Conservation (phyloP, 768 basidiomycete species). For the Termitomyces sp. region DNA sequence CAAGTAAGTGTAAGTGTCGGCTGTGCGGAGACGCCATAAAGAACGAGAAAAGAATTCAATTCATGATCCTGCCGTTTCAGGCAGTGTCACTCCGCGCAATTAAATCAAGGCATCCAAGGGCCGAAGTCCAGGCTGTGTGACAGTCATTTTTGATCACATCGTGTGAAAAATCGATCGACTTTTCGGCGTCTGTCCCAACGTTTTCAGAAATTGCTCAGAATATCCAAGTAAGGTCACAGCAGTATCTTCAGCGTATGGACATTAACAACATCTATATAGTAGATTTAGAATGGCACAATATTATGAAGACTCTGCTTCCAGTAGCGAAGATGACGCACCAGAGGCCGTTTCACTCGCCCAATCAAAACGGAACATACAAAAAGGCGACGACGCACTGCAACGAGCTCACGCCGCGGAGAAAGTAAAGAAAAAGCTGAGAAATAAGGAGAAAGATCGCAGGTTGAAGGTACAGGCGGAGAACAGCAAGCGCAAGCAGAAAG, state of each 20-base stretch:
- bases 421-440: constrained; percentile 11
- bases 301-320: constrained; percentile 7
- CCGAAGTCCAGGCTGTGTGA: too few species aligned
- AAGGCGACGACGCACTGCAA: constrained; percentile 9
- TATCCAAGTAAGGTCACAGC: background rate
- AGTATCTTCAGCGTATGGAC: background rate
- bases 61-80: background rate
- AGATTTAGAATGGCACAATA: constrained; percentile 6
- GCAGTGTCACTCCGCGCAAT: too few species aligned
- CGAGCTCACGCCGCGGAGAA: constrained; percentile 13
- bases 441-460: constrained; percentile 14
- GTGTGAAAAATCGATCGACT: constrained; percentile 1
- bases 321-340: constrained; percentile 18
- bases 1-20: background rate
- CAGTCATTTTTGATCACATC: background rate
- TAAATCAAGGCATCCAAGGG: too few species aligned
- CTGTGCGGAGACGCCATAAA: background rate
- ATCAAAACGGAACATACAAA: constrained; percentile 13
- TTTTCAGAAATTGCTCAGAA: background rate
- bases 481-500: constrained; percentile 10
- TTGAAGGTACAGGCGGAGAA: constrained; percentile 16
- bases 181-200: background rate
- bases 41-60: background rate
- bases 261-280: background rate
- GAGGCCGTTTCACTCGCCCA: constrained; percentile 16